Conservation (phyloP, 345 rosid species). For the Odontarrhena argentea region DNA sequence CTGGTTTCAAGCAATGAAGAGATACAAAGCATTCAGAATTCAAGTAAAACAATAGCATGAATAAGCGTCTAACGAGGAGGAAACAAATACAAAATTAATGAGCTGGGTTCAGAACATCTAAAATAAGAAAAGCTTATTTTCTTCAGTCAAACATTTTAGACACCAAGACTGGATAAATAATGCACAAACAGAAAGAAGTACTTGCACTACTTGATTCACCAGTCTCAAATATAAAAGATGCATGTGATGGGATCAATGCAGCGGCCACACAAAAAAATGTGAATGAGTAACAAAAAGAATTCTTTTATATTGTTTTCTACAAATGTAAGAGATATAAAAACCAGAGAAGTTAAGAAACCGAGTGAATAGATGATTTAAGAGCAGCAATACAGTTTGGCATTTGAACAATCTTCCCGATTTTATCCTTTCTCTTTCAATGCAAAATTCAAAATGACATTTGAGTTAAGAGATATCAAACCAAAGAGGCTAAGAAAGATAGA, state of each 20-base stretch:
- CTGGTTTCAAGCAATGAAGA: constrained; percentile 49
- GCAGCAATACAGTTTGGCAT: constrained; percentile 6
- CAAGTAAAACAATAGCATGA: constrained; percentile 15
- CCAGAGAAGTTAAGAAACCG: constrained; percentile 6
- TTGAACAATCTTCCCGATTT: constrained; percentile 12
- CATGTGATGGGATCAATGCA: constrained; percentile 2
- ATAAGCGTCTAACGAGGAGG: constrained; percentile 6
- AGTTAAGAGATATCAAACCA: too few species aligned
- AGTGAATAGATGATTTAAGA: constrained; percentile 3
- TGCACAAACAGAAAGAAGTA: constrained; percentile 4
- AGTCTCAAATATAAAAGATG: constrained; percentile 7
- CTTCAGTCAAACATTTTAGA: constrained; percentile 10
- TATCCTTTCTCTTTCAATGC: constrained; percentile 14
- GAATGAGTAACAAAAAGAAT: neutral
- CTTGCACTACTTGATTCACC: constrained; percentile 5
- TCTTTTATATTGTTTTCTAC: neutral
- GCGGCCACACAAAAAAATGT: constrained; percentile 2
- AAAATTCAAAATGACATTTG: constrained; percentile 7
- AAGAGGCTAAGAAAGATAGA: too few species aligned
- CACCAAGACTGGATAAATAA: constrained; percentile 13
- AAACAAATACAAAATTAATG: constrained; percentile 10
- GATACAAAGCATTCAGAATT: constrained; percentile 30
- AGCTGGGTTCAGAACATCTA: constrained; percentile 5
- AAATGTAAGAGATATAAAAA: constrained; percentile 10
- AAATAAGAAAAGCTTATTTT: constrained; percentile 13